Evolutionary conservation across 1,284 basidiomycete genomes (phyloP).

Genomic region (Leccinum pachyderme): DNA sequence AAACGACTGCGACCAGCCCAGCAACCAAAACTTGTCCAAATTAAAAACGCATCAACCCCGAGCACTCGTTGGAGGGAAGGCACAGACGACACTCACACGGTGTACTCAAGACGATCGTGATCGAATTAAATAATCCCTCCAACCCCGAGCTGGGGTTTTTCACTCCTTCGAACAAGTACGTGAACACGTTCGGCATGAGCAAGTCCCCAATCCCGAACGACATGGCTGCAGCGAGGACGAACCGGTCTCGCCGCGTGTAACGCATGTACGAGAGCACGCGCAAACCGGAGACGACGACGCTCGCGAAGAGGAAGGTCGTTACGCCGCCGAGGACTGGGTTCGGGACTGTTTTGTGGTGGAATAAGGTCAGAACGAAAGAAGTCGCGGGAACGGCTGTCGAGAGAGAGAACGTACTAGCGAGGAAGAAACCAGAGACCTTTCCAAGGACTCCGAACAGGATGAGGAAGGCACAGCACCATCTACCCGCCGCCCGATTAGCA

Average conservation of each 20-base stretch:
- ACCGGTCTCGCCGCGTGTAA: slow-evolving; percentile 74
- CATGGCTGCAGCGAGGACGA: slow-evolving; percentile 72
- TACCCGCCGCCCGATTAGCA: slow-evolving; percentile 70
- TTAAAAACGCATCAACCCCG: background rate
- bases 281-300: slow-evolving; percentile 65
- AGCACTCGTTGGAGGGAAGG: slow-evolving; percentile 16
- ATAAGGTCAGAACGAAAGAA: background rate
- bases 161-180: slow-evolving; percentile 68
- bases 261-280: slow-evolving; percentile 66
- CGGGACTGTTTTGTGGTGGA: slow-evolving; percentile 38
- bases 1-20: slow-evolving; percentile 62
- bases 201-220: slow-evolving; percentile 74
- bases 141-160: slow-evolving; percentile 55
- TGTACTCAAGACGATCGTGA: slow-evolving; percentile 75
- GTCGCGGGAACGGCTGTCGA: background rate
- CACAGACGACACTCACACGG: slow-evolving; percentile 56
- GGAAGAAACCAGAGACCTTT: slow-evolving; percentile 78
- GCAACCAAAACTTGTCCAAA: slow-evolving; percentile 52
- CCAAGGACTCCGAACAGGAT: slow-evolving; percentile 74
- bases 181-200: slow-evolving; percentile 59
- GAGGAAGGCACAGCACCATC: slow-evolving; percentile 73
- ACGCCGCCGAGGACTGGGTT: slow-evolving; percentile 82
- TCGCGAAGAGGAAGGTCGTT: slow-evolving; percentile 75
- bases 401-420: slow-evolving; percentile 51
- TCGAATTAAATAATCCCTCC: slow-evolving; percentile 71